Base-by-base conservation (phyloP, 306 rosid species). In the Begonia peltatifolia region DNA sequence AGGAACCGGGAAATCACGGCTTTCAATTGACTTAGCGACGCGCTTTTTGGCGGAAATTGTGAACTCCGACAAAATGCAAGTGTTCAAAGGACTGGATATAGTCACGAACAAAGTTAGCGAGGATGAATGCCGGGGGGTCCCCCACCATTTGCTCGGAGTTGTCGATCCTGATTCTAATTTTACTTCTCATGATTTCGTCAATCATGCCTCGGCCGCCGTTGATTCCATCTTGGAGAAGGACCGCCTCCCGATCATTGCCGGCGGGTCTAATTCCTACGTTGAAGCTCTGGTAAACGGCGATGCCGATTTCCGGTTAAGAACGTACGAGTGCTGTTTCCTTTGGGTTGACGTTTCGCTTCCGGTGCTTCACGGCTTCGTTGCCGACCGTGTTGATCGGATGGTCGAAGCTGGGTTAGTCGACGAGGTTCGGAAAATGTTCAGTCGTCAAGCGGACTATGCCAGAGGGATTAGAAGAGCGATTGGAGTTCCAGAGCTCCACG, bases 31-130 rank as follows among this genome's bases (percentile, higher is more conserved):
- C 71, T 74, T 88, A 1, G 95, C 89, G 23, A 71, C 69, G 6
- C 59, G 38, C 17, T 84, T 84, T 20, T 65, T 68, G 0, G 81
- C 87, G 0, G 93, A 88, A 63, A 68, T 88, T 68, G 76, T 88
- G 22, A 88, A 89, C 79, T 71, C 97, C 0, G 97, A 89, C 65
- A 89, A 89, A 80, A 82, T 89, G 47, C 97, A 89, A 77, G 76
- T 72, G 14, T 80, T 82, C 56, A 23, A 82, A 42, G 97, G 95
- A 2, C 87, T 89, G 0, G 89, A 82, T 73, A 68, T 79, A 15
- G 75, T 62, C 54, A 84, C 95, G 16, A 89, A 89, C 78, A 89
- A 89, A 73, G 70, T 82, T 67, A 54, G 81, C n/a, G 25, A 46
- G 3, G 78, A 75, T 60, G 93, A 84, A 11, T 92, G 79, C 53